Base-by-base conservation (phyloP, 192 early-diverging fungal species). In the Coemansia sp. region DNA sequence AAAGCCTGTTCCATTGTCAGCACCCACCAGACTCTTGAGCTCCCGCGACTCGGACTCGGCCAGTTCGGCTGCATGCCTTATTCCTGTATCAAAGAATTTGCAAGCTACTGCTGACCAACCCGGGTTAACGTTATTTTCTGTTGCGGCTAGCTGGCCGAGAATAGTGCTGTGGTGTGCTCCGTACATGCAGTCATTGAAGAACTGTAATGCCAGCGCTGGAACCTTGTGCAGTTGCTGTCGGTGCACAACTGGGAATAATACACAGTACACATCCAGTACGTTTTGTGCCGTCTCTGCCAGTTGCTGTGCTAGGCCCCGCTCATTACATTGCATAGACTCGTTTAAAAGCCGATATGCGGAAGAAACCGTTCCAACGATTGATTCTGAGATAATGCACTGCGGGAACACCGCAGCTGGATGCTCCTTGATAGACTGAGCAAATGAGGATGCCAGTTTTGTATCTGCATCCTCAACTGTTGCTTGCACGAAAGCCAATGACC, bases 111-210 rank as follows among this genome's bases (percentile, higher is more conserved):
- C 40, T 14, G 11, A n/a, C 40, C 40, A 44, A 14, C 14, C 5
- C 5, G 40, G 15, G 40, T 44, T n/a, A 15, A 5, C 15, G 40
- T 15, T 12, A 15, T 44, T 44, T 44, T n/a, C 40, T 2, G 40
- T 5, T 44, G 15, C 40, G 0, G 15, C 40, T 19, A 60, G 62
- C 9, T 12, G 25, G 0, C 48, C 62, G 0, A 72, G 42, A 23
- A 63, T 38, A 7, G 60, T 59, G 1, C 59, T 54, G 47, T 78
- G 75, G 66, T 79, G 71, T 3, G 76, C 66, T n/a, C 60, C 66
- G 37, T 79, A 79, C 63, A 79, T 36, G 46, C 71, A 72, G 76
- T 73, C 76, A 57, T 69, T 73, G 64, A 59, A 54, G 47, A 69
- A 70, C 60, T 69, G 76, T 67, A 71, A 79, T 12, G 66, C 70